Base-by-base conservation (phyloP, 73 alveolate genomes). In the Paramecium octaurelia region DNA sequence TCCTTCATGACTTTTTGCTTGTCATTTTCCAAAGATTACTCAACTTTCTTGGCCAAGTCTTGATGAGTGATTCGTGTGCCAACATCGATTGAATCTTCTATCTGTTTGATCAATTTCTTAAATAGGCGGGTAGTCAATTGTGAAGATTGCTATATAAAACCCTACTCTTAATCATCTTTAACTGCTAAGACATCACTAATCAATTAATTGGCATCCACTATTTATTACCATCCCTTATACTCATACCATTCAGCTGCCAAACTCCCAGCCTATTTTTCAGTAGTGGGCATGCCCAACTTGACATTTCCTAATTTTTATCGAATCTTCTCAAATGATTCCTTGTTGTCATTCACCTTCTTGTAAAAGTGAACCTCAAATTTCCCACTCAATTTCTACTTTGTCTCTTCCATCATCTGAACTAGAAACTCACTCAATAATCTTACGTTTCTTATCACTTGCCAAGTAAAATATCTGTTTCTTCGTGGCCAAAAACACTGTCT, bases 361-460 rank as follows among this genome's bases (percentile, higher is more conserved):
- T 31, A 31, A 23, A 80, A 46, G 24, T 44, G n/a, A n/a, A 80
- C 70, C 77, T 80, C 91, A 20, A 43, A 80, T 12, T 46, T 42
- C 20, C 75, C 75, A n/a, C 64, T 14, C 8, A 80, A 31, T 6
- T 35, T 21, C 10, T 48, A 12, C 48, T 44, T 80, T 8, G 36
- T 80, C 54, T 80, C 91, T 4, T 80, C 91, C 70, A 80, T 40
- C 91, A 80, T 80, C 44, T 80, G 48, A 21, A 80, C 91, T 80
- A 24, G 3, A 80, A 80, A 80, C 18, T 31, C 16, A 80, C 24
- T 38, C 21, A 35, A 9, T 12, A 11, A 80, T 44, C 42, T 70
- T 89, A 89, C 94, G 70, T 50, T 89, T 89, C 91, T 89, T 89
- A 48, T 40, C 57, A 54, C 94, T 83, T 59, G 92, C 94, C 21